Conservation (phyloP, 2,329 filamentous ascomycete species). For the Microascus cirrosus region DNA sequence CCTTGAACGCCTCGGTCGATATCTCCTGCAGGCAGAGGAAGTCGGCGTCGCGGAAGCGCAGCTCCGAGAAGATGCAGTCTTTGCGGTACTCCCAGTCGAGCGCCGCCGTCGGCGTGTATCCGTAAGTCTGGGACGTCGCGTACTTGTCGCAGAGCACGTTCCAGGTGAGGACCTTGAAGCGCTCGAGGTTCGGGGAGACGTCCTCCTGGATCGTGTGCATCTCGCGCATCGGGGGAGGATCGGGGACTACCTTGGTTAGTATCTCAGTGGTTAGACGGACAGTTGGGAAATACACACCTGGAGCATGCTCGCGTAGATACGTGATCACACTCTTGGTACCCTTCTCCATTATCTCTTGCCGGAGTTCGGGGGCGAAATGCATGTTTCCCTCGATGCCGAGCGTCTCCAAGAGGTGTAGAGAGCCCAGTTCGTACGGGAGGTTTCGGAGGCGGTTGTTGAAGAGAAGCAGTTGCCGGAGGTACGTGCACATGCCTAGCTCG, state of each 20-base stretch:
- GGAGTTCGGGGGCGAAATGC: conserved; percentile 63
- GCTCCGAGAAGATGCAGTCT: conserved; percentile 71
- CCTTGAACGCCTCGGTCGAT: conserved; percentile 82
- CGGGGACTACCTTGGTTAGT: conserved; percentile 46
- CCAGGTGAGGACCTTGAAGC: conserved; percentile 80
- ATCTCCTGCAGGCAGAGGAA: conserved; percentile 92
- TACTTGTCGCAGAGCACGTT: conserved; percentile 95
- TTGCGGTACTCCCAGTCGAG: conserved; percentile 81
- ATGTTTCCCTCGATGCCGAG: conserved; percentile 82
- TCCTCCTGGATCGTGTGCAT: conserved; percentile 69
- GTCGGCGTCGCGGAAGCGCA: conserved; percentile 70
- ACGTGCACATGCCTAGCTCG: conserved; percentile 95
- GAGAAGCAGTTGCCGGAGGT: conserved; percentile 71
- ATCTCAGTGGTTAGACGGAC: neutral
- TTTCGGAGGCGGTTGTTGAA: conserved; percentile 84
- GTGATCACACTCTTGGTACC: conserved; percentile 80
- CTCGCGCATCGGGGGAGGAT: conserved; percentile 65
- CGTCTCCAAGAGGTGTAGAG: conserved; percentile 76
- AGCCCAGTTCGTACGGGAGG: conserved; percentile 79
- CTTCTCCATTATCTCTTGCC: conserved; percentile 73
- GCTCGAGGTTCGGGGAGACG: conserved; percentile 47
- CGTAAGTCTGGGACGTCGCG: conserved; percentile 74
- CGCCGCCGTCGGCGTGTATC: conserved; percentile 75
- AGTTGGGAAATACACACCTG: conserved; percentile 44
- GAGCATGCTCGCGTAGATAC: conserved; percentile 72